A percentile compares a stretch with the other conserved stretches of the same genome.
Conservation (phyloP, 768 basidiomycete genomes). For the Lenzites betulinus region DNA sequence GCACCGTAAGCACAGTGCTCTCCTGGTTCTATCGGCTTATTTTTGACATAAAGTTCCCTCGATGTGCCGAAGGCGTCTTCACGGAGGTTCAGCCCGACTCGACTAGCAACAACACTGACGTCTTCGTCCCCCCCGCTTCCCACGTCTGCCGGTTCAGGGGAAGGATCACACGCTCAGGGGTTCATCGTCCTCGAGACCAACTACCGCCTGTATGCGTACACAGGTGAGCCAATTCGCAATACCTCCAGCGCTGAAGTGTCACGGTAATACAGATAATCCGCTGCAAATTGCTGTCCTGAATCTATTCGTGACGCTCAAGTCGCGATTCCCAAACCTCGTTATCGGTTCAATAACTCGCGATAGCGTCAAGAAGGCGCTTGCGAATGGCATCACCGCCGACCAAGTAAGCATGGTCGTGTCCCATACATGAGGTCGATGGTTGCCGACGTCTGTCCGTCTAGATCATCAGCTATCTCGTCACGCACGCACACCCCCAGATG, state of each 20-base stretch:
- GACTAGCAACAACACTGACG: conserved; percentile 91
- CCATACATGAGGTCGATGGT: conserved; percentile 4
- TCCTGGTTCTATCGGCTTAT: not conserved
- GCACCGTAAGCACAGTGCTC: conserved; percentile 50
- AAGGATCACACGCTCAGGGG: conserved; percentile 69
- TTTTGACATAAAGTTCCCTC: not conserved
- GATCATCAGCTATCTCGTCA: conserved; percentile 94
- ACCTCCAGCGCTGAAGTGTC: conserved; percentile 7
- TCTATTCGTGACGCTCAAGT: conserved; percentile 89
- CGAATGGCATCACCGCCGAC: conserved; percentile 94
- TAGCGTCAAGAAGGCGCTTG: conserved; percentile 91
- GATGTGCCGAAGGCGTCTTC: conserved; percentile 55
- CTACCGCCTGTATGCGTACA: conserved; percentile 97
- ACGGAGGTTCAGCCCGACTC: conserved; percentile 89
- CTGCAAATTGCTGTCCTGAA: conserved; percentile 95
- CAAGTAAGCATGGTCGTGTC: conserved; percentile 58
- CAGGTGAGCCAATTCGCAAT: conserved; percentile 51
- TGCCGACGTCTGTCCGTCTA: conserved; percentile 34
- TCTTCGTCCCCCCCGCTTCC: conserved; percentile 85
- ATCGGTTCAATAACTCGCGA: conserved; percentile 94
- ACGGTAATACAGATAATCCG: conserved; percentile 71
- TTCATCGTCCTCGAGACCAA: conserved; percentile 98
- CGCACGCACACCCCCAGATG: conserved; percentile 99
- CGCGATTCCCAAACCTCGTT: conserved; percentile 96
- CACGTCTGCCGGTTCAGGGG: conserved; percentile 54